Evolutionary conservation across 1,284 basidiomycete genomes (phyloP).

Genomic region (Apiotrichum veenhuisii): DNA sequence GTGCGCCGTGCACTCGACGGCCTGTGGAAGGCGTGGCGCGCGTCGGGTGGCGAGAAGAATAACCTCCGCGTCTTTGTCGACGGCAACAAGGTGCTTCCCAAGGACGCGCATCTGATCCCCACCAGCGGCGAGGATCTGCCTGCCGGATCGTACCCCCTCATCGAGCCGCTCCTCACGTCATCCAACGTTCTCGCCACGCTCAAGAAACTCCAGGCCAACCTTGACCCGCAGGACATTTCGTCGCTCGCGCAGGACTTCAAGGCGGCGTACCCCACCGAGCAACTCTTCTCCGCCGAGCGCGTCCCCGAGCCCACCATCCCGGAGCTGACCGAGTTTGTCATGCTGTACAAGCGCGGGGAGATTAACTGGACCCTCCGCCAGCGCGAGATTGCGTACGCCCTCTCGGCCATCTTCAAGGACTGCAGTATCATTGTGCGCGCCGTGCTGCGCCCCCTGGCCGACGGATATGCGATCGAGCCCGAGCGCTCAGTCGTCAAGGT

Average conservation of each 20-base stretch:
- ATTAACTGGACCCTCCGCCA: constrained; percentile 37
- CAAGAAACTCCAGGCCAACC: constrained; percentile 64
- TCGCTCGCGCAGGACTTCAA: constrained; percentile 28
- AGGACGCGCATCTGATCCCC: constrained; percentile 50
- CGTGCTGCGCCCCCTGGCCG: constrained; percentile 13
- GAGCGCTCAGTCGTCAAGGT: constrained; percentile 55
- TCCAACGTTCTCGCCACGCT: constrained; percentile 61
- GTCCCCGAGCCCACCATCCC: constrained; percentile 55
- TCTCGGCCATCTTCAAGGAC: constrained; percentile 94
- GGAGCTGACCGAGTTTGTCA: constrained; percentile 62
- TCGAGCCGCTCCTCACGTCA: constrained; percentile 57
- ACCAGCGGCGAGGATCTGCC: constrained; percentile 6
- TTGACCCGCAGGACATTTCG: constrained; percentile 73
- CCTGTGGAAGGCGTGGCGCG: constrained; percentile 70
- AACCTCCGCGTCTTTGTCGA: constrained; percentile 73
- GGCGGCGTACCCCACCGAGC: constrained; percentile 19
- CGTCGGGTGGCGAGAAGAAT: constrained; percentile 62
- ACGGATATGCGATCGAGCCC: constrained; percentile 17
- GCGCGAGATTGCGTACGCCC: constrained; percentile 64
- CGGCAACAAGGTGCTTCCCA: constrained; percentile 60
- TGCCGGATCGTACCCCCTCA: constrained; percentile 16
- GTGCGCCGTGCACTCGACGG: constrained; percentile 61
- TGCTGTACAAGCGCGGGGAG: constrained; percentile 51
- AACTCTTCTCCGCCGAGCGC: constrained; percentile 25
- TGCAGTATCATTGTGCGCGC: constrained; percentile 74